These are phyloP conservation scores for Davidsoniella virescens DNA, from an alignment of 2,329 filamentous ascomycete species.

Conservation along the genomic window DNA sequence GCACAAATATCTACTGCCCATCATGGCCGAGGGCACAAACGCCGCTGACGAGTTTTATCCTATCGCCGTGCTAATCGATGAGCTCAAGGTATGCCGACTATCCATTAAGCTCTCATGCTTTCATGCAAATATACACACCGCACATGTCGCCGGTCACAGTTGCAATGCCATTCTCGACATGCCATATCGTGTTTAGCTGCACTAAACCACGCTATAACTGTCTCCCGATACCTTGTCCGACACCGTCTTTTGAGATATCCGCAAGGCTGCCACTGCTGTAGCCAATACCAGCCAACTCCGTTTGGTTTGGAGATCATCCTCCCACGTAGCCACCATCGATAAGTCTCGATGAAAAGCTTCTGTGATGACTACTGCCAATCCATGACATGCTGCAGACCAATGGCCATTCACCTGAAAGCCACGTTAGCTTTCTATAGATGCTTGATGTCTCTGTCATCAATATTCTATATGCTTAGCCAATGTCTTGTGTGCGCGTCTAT, in stretches of 20 bases:
- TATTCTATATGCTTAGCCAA: no score
- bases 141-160: not conserved
- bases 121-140: not conserved
- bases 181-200: not conserved
- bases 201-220: not conserved
- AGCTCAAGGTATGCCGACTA: slow-evolving; percentile 64
- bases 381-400: no score
- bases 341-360: no score
- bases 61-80: slow-evolving; percentile 98
- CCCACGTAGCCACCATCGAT: no score
- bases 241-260: not conserved
- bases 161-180: no score
- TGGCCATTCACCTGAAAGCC: no score
- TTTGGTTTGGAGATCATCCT: no score
- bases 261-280: not conserved
- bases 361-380: no score
- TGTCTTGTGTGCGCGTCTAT: no score
- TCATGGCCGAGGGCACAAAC: slow-evolving; percentile 77
- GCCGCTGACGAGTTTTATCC: slow-evolving; percentile 98
- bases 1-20: slow-evolving; percentile 19
- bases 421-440: no score
- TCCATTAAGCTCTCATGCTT: not conserved
- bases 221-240: not conserved
- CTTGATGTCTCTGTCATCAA: no score
- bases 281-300: no score